These are phyloP conservation scores for Protomyces lactucae-debilis DNA, from an alignment of 1,139 yeast species.

Conservation along the genomic window DNA sequence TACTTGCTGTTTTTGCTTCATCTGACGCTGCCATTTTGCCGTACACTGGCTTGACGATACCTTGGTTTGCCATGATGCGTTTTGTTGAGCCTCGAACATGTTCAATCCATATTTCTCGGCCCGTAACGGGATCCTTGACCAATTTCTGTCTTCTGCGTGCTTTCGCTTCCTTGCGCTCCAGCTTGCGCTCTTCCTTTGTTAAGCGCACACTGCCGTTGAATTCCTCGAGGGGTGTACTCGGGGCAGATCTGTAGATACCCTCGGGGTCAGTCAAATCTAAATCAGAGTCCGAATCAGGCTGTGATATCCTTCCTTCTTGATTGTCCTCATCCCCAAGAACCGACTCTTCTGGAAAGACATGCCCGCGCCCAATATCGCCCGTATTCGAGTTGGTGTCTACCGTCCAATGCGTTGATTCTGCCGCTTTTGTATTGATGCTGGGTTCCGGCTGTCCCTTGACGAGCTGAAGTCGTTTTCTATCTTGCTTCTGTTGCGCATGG, in stretches of 20 bases:
- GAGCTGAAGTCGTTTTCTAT: background rate
- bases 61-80: slow-evolving; percentile 3
- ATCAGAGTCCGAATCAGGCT: background rate
- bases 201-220: background rate
- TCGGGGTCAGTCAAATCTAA: slow-evolving; percentile 9
- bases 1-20: slow-evolving; percentile 9
- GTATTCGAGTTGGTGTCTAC: background rate
- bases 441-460: slow-evolving; percentile 17
- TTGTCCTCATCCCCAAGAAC: background rate
- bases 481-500: slow-evolving; percentile 1
- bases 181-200: slow-evolving; percentile 7
- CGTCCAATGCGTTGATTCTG: slow-evolving; percentile 11
- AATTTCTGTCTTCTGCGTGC: slow-evolving; percentile 13
- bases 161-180: slow-evolving; percentile 7
- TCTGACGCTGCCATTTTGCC: background rate
- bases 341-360: slow-evolving; percentile 1
- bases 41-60: slow-evolving; percentile 14
- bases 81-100: slow-evolving; percentile 12
- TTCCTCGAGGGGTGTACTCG: background rate
- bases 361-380: background rate
- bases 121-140: slow-evolving; percentile 18
- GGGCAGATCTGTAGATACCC: slow-evolving; percentile 6
- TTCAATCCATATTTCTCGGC: slow-evolving; percentile 18
- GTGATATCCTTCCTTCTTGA: background rate
- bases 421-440: slow-evolving; percentile 11